phyloP scores from a whole-genome alignment of 495 filamentous ascomycete species.

The Trichoderma orchidacearum region DNA sequence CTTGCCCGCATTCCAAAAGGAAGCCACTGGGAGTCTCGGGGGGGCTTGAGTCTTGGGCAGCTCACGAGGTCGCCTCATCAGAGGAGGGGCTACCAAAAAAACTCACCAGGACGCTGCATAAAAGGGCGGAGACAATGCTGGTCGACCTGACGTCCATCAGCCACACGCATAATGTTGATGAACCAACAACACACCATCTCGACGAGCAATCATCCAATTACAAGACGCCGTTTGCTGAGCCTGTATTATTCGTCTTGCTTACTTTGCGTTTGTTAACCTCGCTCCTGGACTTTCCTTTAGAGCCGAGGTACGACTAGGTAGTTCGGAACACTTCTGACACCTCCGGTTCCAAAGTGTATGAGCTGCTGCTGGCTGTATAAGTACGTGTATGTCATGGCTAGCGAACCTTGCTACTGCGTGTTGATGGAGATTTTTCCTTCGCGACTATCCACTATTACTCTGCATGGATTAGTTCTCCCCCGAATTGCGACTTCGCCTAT shows the following conservation, averaged over 20 bases:
- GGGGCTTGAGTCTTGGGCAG: background rate
- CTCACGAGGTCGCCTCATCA: background rate
- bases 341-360: too few species aligned
- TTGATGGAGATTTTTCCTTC: background rate
- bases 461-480: background rate
- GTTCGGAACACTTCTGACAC: too few species aligned
- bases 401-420: too few species aligned
- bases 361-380: too few species aligned
- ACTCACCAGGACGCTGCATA: background rate
- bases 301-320: too few species aligned
- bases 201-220: background rate
- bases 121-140: background rate
- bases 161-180: background rate
- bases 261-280: background rate
- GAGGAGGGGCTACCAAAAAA: background rate
- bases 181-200: conserved; percentile 1
- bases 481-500: background rate
- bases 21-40: background rate
- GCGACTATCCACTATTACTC: background rate
- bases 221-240: background rate
- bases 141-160: background rate
- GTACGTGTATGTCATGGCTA: too few species aligned
- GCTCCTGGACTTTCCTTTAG: too few species aligned
- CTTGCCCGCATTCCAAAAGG: background rate
- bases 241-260: background rate